Conservation (phyloP, 2,329 filamentous ascomycete species). For the Intubia oerlemansii region DNA sequence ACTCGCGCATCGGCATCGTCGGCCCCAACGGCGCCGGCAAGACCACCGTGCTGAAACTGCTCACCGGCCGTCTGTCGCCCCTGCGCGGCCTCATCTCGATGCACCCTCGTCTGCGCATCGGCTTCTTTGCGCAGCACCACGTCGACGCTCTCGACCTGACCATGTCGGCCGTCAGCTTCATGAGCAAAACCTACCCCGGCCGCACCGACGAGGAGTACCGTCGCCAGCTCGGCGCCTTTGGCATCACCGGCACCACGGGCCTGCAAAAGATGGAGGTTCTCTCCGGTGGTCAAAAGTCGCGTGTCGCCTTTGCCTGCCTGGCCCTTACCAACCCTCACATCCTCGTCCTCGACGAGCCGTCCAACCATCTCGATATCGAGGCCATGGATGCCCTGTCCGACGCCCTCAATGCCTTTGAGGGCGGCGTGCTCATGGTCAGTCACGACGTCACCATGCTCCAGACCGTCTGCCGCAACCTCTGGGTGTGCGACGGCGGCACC, state of each 20-base stretch:
- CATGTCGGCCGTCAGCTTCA: slow-evolving; percentile 80
- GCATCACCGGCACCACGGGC: slow-evolving; percentile 83
- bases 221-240: slow-evolving; percentile 75
- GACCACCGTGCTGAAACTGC: slow-evolving; percentile 93
- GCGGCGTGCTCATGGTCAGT: slow-evolving; percentile 93
- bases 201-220: slow-evolving; percentile 93
- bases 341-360: slow-evolving; percentile 91
- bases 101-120: slow-evolving; percentile 71
- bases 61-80: slow-evolving; percentile 67
- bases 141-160: slow-evolving; percentile 88
- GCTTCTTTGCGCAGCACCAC: slow-evolving; percentile 97
- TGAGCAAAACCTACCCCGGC: slow-evolving; percentile 80
- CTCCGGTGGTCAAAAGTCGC: slow-evolving; percentile 94
- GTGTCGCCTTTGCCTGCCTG: slow-evolving; percentile 93
- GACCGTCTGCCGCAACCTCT: slow-evolving; percentile 82
- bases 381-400: slow-evolving; percentile 90
- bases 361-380: slow-evolving; percentile 96
- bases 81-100: slow-evolving; percentile 67
- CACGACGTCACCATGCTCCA: slow-evolving; percentile 99
- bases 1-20: slow-evolving; percentile 97
- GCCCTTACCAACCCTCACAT: slow-evolving; percentile 91
- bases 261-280: slow-evolving; percentile 88
- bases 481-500: slow-evolving; percentile 87
- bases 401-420: slow-evolving; percentile 70
- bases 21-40: slow-evolving; percentile 98